A percentile compares a stretch with the other conserved stretches of the same genome.
These are phyloP conservation scores for Penicillium sp. DNA, from an alignment of 2,329 filamentous ascomycete genomes.

Conservation along the genomic window DNA sequence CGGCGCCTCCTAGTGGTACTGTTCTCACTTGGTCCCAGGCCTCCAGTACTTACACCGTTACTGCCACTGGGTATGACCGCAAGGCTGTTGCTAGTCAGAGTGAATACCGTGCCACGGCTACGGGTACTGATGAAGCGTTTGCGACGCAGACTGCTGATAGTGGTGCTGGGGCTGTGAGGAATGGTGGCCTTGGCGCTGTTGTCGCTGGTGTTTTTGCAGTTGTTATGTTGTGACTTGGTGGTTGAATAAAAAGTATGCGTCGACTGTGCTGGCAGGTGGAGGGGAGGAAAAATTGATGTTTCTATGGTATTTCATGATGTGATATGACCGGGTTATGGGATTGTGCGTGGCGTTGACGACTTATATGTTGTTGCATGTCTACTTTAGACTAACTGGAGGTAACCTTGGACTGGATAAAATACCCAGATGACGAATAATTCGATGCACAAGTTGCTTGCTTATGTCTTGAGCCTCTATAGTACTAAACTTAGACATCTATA, in stretches of 20 bases:
- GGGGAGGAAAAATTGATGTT: background rate
- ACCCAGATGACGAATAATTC: background rate
- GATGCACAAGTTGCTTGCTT: background rate
- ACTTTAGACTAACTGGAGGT: background rate
- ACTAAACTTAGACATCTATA: too few relatives aligned
- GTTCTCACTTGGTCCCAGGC: conserved; percentile 39
- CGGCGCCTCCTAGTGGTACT: conserved; percentile 36
- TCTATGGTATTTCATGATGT: background rate
- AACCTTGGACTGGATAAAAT: background rate
- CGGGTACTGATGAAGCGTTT: conserved; percentile 7
- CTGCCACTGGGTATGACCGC: conserved; percentile 31
- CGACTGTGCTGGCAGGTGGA: background rate
- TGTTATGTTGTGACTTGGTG: conserved; percentile 9
- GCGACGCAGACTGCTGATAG: conserved; percentile 12
- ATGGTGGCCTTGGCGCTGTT: conserved; percentile 4
- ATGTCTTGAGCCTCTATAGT: background rate
- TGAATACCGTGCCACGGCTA: conserved; percentile 19
- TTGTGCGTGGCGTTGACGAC: background rate
- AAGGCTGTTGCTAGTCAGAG: conserved; percentile 22
- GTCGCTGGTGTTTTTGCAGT: conserved; percentile 8
- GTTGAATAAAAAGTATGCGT: background rate
- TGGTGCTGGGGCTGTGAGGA: conserved; percentile 2
- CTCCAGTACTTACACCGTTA: conserved; percentile 37
- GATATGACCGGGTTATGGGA: background rate
- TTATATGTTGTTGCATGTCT: background rate